Base-by-base conservation (phyloP, 2,329 filamentous ascomycete genomes). In the Neofusicoccum ribis region DNA sequence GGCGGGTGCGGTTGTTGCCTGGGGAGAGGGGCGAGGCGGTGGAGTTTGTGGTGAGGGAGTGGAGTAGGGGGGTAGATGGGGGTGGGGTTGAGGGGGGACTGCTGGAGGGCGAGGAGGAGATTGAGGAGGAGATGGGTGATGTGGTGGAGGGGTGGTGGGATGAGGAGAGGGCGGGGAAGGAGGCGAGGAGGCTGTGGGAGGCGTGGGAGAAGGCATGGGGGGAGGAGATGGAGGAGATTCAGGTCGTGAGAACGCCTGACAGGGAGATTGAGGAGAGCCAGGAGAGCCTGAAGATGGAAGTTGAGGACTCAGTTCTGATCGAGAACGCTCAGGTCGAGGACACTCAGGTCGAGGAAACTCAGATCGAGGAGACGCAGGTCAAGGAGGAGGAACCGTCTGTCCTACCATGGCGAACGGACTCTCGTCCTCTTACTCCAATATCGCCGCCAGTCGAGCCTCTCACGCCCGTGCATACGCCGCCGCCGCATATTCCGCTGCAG, bases 41-140 rank as follows among this genome's bases (percentile, higher is more conserved):
- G 41, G 31, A 39, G 5, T 64, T 64, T 39, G 50, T 54, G 17
- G 23, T 20, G 49, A 54, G 61, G 41, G 39, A 44, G 41, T 54
- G 49, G 63, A 34, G 27, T 9, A 47, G 52, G 37, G 47, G 34
- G 39, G 47, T 15, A 5, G 50, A 17, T 7, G 8, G 27, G 12
- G 47, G 3, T 11, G 31, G 27, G 47, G 46, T 12, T 27, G 34
- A 34, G 3, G 37, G 5, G 27, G 50, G 23, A 15, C 27, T 31
- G 4, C 27, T 31, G 4, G 27, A 17, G 37, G 20, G 20, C 2
- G 49, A 20, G 36, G 3, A n/a, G 31, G 27, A 43, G 37, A 12
- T 8, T 39, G 34, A 17, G 7, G 37, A 15, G 17, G 50, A 37
- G 41, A 43, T 12, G 3, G 15, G 4, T 14, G 31, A 9, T 2